These are phyloP conservation scores for Podosphaera leucotricha DNA, from an alignment of 2,329 filamentous ascomycete genomes.

Conservation along the genomic window DNA sequence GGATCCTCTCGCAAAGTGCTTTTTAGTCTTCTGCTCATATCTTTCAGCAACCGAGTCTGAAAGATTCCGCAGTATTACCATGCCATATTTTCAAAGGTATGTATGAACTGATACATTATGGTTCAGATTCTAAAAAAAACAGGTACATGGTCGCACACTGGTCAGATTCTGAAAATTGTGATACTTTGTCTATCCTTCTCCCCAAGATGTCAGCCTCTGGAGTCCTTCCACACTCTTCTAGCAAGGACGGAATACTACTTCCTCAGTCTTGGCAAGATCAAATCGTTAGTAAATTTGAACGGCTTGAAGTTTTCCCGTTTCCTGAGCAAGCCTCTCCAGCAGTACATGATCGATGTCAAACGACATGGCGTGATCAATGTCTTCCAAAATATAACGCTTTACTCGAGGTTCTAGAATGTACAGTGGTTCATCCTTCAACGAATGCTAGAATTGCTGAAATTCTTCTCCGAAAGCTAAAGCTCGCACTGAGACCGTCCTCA, in stretches of 20 bases:
- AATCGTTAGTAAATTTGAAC: conserved; percentile 45
- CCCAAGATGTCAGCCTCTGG: conserved; percentile 35
- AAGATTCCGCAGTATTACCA: conserved; percentile 56
- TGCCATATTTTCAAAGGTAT: conserved; percentile 59
- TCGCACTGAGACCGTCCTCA: conserved; percentile 37
- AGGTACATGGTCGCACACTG: conserved; percentile 58
- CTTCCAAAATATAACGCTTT: conserved; percentile 45
- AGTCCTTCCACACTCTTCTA: conserved; percentile 26
- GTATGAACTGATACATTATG: neutral
- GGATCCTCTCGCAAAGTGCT: conserved; percentile 44
- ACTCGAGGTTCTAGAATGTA: conserved; percentile 35
- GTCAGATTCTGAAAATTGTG: conserved; percentile 40
- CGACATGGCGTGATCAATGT: conserved; percentile 37
- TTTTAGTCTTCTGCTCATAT: conserved; percentile 66
- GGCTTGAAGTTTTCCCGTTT: conserved; percentile 38
- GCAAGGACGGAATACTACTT: conserved; percentile 30
- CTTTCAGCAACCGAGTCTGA: conserved; percentile 50
- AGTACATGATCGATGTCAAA: conserved; percentile 33
- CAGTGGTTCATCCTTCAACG: conserved; percentile 40
- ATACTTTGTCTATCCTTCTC: conserved; percentile 43
- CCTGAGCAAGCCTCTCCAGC: conserved; percentile 31
- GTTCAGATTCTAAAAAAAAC: neutral
- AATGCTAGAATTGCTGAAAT: conserved; percentile 41
- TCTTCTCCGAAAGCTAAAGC: conserved; percentile 39
- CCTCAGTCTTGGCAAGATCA: conserved; percentile 50